Conservation (phyloP, 2,329 filamentous ascomycete genomes). For the Xylariaceae sp. region DNA sequence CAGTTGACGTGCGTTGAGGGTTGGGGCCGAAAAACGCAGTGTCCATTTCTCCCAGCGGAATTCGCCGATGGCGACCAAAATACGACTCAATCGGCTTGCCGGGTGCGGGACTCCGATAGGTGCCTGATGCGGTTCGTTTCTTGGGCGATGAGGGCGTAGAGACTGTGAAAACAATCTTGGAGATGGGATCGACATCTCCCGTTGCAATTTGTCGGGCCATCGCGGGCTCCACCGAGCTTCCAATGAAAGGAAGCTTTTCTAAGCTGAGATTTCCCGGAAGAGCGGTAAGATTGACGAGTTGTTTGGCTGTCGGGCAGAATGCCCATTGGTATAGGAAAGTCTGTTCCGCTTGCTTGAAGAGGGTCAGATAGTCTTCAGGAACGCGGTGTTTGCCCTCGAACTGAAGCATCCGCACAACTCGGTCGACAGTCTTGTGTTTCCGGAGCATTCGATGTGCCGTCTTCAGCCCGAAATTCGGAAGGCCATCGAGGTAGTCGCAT, state of each 20-base stretch:
- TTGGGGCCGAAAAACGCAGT: constrained; percentile 55
- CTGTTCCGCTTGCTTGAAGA: constrained; percentile 80
- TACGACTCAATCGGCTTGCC: constrained; percentile 51
- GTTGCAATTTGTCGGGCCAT: constrained; percentile 68
- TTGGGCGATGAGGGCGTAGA: constrained; percentile 37
- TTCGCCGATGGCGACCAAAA: constrained; percentile 45
- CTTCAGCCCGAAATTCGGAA: constrained; percentile 83
- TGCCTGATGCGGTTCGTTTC: constrained; percentile 32
- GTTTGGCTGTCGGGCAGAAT: constrained; percentile 69
- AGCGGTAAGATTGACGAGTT: constrained; percentile 70
- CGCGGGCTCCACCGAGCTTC: constrained; percentile 61
- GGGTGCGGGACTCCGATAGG: constrained; percentile 20
- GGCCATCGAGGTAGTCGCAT: constrained; percentile 87
- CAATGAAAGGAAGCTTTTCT: constrained; percentile 76
- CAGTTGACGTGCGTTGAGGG: constrained; percentile 42
- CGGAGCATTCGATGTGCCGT: constrained; percentile 87
- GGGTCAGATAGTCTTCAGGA: constrained; percentile 72
- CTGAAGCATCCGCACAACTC: constrained; percentile 72
- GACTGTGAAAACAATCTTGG: constrained; percentile 60
- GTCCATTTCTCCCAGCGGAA: constrained; percentile 59
- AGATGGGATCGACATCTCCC: constrained; percentile 85
- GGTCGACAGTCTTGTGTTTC: constrained; percentile 83
- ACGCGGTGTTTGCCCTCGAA: constrained; percentile 84
- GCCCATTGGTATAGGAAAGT: constrained; percentile 95
- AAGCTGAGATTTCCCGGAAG: constrained; percentile 58